Conservation (phyloP, 805 yeast genomes). For the Kodamaea nitidulidarum region DNA sequence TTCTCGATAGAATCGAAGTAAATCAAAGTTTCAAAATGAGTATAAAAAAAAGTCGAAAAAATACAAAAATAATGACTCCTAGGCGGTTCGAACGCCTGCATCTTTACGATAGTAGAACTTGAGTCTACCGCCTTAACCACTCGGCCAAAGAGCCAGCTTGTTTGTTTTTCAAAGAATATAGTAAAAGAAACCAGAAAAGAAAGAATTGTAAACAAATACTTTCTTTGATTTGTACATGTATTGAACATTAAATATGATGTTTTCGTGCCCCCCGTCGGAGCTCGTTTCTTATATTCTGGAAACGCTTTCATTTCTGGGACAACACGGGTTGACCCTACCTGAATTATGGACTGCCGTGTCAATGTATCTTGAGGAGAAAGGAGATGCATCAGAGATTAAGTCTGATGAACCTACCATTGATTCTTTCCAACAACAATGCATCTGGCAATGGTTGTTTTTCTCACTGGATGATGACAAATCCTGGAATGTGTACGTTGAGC, state of each 20-base stretch:
- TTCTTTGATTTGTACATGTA: neutral
- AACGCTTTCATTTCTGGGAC: conserved; percentile 31
- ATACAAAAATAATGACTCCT: conserved; percentile 6
- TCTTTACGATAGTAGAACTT: conserved; percentile 10
- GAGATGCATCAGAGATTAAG: conserved; percentile 10
- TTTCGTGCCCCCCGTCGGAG: conserved; percentile 17
- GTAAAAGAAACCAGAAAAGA: too few species aligned
- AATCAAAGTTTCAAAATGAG: too few species aligned
- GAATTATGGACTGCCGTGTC: conserved; percentile 27
- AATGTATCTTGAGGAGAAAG: neutral
- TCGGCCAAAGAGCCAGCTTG: conserved; percentile 9
- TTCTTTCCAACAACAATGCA: conserved; percentile 32
- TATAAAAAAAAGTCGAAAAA: neutral
- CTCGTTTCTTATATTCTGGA: conserved; percentile 22
- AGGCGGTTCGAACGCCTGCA: conserved; percentile 9
- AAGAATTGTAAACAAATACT: too few species aligned
- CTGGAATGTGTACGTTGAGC: conserved; percentile 14
- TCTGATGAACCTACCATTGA: conserved; percentile 22
- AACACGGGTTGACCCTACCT: conserved; percentile 22
- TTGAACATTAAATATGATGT: conserved; percentile 13
- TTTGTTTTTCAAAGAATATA: too few species aligned
- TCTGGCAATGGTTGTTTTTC: conserved; percentile 40
- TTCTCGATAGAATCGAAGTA: neutral
- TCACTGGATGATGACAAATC: conserved; percentile 12
- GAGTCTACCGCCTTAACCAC: conserved; percentile 10